A percentile compares a stretch with the other conserved stretches of the same genome.
Evolutionary conservation across 306 rosid genomes (phyloP).

Genomic region (Dryas alaskensis): DNA sequence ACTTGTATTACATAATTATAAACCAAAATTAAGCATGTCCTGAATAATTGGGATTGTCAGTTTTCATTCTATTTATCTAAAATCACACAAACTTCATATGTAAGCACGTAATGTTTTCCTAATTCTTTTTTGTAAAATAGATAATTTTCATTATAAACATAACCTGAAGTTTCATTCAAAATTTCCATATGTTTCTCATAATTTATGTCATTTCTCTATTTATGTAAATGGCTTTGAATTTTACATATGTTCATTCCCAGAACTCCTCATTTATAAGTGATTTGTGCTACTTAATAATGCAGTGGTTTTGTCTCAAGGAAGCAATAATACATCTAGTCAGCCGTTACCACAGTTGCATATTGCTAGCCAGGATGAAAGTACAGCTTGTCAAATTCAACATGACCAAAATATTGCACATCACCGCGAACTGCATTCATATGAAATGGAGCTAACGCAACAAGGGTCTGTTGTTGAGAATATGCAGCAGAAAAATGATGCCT

Average conservation of each 20-base stretch:
- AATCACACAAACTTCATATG: too few species aligned
- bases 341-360: constrained; percentile 45
- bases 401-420: constrained; percentile 45
- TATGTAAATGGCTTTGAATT: neutral
- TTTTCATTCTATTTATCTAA: too few species aligned
- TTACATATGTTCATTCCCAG: neutral
- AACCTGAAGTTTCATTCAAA: neutral
- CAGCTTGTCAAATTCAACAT: constrained; percentile 50
- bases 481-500: constrained; percentile 44
- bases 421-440: constrained; percentile 56
- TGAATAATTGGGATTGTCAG: too few species aligned
- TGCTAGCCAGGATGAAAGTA: constrained; percentile 38
- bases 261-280: neutral
- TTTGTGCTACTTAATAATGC: constrained; percentile 21
- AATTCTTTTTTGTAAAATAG: neutral
- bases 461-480: constrained; percentile 39
- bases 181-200: neutral
- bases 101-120: too few species aligned
- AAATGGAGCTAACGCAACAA: constrained; percentile 50
- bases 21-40: too few species aligned
- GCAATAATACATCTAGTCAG: constrained; percentile 52
- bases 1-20: too few species aligned
- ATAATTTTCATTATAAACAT: neutral
- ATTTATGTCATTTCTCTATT: neutral
- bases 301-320: constrained; percentile 51